Conservation (phyloP, 2,329 filamentous ascomycete species). For the Claviceps sorghi region DNA sequence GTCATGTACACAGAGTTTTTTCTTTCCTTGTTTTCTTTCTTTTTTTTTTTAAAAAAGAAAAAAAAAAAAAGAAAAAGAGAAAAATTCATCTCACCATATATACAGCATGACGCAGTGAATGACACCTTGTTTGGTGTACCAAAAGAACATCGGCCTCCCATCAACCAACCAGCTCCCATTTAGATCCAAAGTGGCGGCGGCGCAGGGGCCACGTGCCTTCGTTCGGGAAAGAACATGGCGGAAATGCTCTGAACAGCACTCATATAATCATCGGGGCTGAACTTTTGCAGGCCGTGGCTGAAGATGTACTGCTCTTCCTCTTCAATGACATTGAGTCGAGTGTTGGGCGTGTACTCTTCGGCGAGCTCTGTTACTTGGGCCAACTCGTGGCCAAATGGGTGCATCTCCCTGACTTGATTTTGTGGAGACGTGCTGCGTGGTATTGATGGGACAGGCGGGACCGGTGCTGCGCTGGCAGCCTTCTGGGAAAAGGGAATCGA, state of each 20-base stretch:
- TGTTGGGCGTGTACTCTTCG: constrained; percentile 64
- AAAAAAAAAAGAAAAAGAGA: constrained; percentile 2
- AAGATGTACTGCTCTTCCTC: constrained; percentile 53
- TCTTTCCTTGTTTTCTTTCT: too few relatives aligned
- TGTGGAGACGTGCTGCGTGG: constrained; percentile 19
- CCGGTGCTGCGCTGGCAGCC: constrained; percentile 13
- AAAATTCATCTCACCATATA: constrained; percentile 14
- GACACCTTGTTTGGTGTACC: neutral
- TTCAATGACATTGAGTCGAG: constrained; percentile 46
- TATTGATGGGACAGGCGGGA: constrained; percentile 18
- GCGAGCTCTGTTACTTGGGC: constrained; percentile 86
- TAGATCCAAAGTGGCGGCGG: constrained; percentile 35
- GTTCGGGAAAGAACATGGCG: constrained; percentile 40
- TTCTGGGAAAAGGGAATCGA: constrained; percentile 18
- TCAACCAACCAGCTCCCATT: neutral
- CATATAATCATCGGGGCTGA: constrained; percentile 71
- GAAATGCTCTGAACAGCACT: constrained; percentile 61
- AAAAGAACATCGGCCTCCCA: neutral
- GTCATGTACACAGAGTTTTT: constrained; percentile 2
- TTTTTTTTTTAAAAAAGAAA: too few relatives aligned
- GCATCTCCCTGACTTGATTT: constrained; percentile 23
- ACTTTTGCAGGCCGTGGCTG: constrained; percentile 55
- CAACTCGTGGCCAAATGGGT: constrained; percentile 81
- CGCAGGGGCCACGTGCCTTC: constrained; percentile 17
- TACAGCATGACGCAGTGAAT: constrained; percentile 16